Evolutionary conservation across 2,329 filamentous ascomycete genomes (phyloP).

Genomic region (Neophaeococcomyces mojaviensis): DNA sequence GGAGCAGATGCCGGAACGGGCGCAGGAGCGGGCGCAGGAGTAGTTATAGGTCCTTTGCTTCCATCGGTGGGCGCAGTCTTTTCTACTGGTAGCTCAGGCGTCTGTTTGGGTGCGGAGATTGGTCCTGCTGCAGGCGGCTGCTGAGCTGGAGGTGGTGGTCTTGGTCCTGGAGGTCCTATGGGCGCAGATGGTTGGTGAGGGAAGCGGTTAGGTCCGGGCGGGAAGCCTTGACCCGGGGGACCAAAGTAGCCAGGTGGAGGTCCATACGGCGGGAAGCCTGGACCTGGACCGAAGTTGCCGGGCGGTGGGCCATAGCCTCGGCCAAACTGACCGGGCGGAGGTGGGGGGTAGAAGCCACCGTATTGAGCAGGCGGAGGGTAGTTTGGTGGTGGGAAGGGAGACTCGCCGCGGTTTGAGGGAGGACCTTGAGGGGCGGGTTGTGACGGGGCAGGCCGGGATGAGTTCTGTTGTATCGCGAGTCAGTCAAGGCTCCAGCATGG

Average conservation of each 20-base stretch:
- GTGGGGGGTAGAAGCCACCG: slow-evolving; percentile 35
- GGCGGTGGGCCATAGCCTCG: slow-evolving; percentile 42
- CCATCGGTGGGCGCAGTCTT: slow-evolving; percentile 32
- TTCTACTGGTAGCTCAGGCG: slow-evolving; percentile 37
- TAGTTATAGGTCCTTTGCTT: slow-evolving; percentile 29
- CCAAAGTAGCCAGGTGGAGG: slow-evolving; percentile 65
- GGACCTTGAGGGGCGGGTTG: slow-evolving; percentile 31
- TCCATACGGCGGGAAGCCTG: slow-evolving; percentile 67
- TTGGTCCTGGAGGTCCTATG: slow-evolving; percentile 48
- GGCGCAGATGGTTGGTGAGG: slow-evolving; percentile 43
- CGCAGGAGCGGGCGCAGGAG: slow-evolving; percentile 18
- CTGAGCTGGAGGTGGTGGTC: slow-evolving; percentile 27
- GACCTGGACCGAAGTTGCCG: slow-evolving; percentile 45
- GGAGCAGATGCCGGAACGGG: slow-evolving; percentile 15
- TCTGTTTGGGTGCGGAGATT: slow-evolving; percentile 28
- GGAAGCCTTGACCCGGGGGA: slow-evolving; percentile 66
- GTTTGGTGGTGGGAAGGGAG: slow-evolving; percentile 34
- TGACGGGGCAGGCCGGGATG: slow-evolving; percentile 34
- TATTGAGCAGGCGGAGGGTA: slow-evolving; percentile 39
- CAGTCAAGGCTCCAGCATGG: slow-evolving; percentile 7
- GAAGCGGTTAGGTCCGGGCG: slow-evolving; percentile 51
- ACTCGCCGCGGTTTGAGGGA: slow-evolving; percentile 35
- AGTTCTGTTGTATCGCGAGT: slow-evolving; percentile 29
- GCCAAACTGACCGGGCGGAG: slow-evolving; percentile 32
- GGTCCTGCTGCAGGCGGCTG: slow-evolving; percentile 19